Evolutionary conservation across 2,329 filamentous ascomycete genomes (phyloP), one percentile per base, ranked within the genome.

Genomic region (Mariannaea sp.): DNA sequence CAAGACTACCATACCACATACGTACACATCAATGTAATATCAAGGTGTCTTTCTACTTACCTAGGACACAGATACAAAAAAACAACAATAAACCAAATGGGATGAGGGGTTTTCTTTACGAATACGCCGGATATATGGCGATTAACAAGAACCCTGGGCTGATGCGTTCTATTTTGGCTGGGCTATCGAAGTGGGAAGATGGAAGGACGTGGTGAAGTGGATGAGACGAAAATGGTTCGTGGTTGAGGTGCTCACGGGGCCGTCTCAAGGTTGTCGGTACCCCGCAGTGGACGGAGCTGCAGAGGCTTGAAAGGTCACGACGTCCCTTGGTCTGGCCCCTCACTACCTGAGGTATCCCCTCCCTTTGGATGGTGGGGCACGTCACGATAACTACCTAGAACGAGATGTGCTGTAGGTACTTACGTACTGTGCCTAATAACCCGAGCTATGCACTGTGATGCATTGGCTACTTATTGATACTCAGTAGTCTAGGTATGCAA

Each of bases 211-310:
- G n/a, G n/a, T n/a, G n/a, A n/a, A n/a, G n/a, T n/a, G n/a, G n/a
- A n/a, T n/a, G n/a, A n/a, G n/a, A n/a, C n/a, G n/a, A n/a, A 43
- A 41, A 35, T 53, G 51, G 51, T 53, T 53, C 51, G 51, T 49
- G 36, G 47, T 55, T 22, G 30, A 42, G 53, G 26, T 55, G 53
- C 53, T 55, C 53, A 55, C 48, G 53, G 19, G 53, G 47, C 24
- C 53, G 7, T 26, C 27, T 43, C 38, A 39, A 46, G 38, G 38
- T n/a, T 42, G 24, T 47, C 48, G 39, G 47, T 55, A 55, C 53
- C 48, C 53, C 53, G 53, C 53, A 55, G 53, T 55, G 53, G 33
- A 47, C 24, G 51, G 32, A 44, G 51, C 51, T 49, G 49, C 24
- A 44, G 33, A 30, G 36, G n/a, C n/a, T n/a, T 32, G 22, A 32